These are phyloP conservation scores for Lonicera japonica DNA, from an alignment of 129 eudicot species.

Conservation along the genomic window DNA sequence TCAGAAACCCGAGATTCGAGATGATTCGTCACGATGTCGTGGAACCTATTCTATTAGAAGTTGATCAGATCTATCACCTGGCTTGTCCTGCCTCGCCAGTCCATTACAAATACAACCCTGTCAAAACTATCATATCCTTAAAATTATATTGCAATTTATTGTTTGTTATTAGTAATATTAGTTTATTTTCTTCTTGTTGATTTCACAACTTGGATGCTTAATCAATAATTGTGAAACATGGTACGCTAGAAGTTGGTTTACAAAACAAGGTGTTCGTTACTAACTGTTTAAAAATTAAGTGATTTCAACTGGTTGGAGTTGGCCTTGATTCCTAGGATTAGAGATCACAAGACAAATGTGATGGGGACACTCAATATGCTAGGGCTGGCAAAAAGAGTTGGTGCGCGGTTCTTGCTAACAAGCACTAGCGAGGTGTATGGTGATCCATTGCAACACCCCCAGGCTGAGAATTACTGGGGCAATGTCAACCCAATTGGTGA, in stretches of 20 bases:
- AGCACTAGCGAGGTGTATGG: conserved; percentile 94
- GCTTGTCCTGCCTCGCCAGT: conserved; percentile 92
- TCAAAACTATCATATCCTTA: conserved; percentile 87
- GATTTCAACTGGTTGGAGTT: no score
- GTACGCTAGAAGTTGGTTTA: no score
- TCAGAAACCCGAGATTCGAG: conserved; percentile 68
- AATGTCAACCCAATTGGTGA: conserved; percentile 83
- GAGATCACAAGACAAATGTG: conserved; percentile 80
- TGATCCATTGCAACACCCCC: conserved; percentile 91
- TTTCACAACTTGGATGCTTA: no score
- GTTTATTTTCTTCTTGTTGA: no score
- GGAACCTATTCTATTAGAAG: conserved; percentile 72
- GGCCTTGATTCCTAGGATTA: background rate
- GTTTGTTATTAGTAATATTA: no score
- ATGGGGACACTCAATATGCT: conserved; percentile 80
- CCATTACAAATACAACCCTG: conserved; percentile 78
- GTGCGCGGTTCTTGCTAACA: conserved; percentile 65
- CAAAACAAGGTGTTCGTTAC: no score
- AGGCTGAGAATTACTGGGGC: conserved; percentile 88
- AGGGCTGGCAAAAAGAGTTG: conserved; percentile 83
- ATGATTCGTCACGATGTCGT: conserved; percentile 83
- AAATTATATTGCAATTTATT: no score
- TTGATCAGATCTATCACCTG: conserved; percentile 82
- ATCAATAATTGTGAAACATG: no score
- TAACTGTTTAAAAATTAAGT: no score